Conservation (phyloP, 345 rosid species). For the Lepidium didymum region DNA sequence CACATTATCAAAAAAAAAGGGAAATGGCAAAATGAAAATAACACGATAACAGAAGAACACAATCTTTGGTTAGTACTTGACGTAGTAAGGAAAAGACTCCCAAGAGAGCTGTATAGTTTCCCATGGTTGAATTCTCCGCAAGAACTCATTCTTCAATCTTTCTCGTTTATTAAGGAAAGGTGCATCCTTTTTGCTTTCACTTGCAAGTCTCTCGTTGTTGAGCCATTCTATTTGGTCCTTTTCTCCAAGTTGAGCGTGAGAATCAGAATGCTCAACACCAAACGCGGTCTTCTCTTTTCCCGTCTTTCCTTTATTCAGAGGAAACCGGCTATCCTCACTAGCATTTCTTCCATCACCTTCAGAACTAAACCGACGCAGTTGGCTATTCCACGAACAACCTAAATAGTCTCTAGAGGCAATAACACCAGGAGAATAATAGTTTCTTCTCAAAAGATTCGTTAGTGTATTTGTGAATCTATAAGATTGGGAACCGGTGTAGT, state of each 20-base stretch:
- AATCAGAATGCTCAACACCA: conserved; percentile 35
- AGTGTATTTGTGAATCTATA: conserved; percentile 18
- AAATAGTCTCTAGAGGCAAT: conserved; percentile 20
- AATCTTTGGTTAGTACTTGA: conserved; percentile 46
- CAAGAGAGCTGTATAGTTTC: conserved; percentile 79
- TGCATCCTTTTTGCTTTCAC: conserved; percentile 65
- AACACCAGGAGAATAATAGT: conserved; percentile 17
- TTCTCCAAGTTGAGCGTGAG: conserved; percentile 66
- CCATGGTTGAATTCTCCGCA: conserved; percentile 84
- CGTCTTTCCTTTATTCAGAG: conserved; percentile 46
- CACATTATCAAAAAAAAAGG: background rate
- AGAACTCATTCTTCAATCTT: conserved; percentile 65
- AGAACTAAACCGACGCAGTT: conserved; percentile 60
- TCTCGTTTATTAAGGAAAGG: conserved; percentile 70
- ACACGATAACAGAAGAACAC: background rate
- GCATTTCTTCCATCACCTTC: conserved; percentile 78
- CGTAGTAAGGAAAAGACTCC: conserved; percentile 83
- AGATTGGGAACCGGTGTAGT: conserved; percentile 26
- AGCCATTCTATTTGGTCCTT: conserved; percentile 98
- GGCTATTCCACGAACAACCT: conserved; percentile 25
- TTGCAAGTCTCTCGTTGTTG: conserved; percentile 57
- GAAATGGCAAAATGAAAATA: background rate
- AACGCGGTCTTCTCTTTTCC: conserved; percentile 20
- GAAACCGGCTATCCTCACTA: conserved; percentile 51
- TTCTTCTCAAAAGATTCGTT: conserved; percentile 32